Evolutionary conservation across 257 asterid genomes (phyloP).

Genomic region (Lantana camara): DNA sequence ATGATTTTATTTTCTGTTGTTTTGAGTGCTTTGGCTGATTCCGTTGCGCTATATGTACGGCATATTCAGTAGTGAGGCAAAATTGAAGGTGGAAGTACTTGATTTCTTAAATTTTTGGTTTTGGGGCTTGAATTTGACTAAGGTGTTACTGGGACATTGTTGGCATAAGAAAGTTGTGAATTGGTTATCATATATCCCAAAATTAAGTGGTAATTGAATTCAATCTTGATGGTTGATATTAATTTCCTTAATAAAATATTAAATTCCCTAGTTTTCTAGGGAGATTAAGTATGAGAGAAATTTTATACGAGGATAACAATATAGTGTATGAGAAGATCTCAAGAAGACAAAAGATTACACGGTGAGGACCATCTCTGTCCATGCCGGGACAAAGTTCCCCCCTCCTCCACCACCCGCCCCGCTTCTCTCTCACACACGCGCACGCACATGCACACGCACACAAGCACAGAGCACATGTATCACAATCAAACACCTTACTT

Average conservation of each 20-base stretch:
- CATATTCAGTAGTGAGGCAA: conserved; percentile 15
- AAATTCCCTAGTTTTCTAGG: not conserved
- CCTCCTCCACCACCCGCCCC: no score
- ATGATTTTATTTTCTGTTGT: not conserved
- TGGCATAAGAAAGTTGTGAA: not conserved
- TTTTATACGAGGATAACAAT: conserved; percentile 4
- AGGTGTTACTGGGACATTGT: not conserved
- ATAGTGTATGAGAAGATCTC: not conserved
- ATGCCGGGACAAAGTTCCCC: no score
- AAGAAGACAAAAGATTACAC: not conserved
- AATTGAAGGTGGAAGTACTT: not conserved
- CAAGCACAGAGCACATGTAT: not conserved
- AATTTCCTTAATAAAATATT: not conserved
- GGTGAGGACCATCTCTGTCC: not conserved
- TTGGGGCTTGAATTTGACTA: not conserved
- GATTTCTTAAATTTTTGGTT: not conserved
- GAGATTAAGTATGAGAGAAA: conserved; percentile 10
- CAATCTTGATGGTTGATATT: not conserved
- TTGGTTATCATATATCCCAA: conserved; percentile 9
- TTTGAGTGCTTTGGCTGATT: not conserved
- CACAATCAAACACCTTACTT: not conserved
- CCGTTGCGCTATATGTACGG: not conserved
- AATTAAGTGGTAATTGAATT: conserved; percentile 1
- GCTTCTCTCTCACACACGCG: not conserved
- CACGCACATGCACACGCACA: not conserved